Evolutionary conservation across 805 yeast genomes (phyloP), one percentile per base, ranked within the genome.

Genomic region (Middelhovenomyces tepae): DNA sequence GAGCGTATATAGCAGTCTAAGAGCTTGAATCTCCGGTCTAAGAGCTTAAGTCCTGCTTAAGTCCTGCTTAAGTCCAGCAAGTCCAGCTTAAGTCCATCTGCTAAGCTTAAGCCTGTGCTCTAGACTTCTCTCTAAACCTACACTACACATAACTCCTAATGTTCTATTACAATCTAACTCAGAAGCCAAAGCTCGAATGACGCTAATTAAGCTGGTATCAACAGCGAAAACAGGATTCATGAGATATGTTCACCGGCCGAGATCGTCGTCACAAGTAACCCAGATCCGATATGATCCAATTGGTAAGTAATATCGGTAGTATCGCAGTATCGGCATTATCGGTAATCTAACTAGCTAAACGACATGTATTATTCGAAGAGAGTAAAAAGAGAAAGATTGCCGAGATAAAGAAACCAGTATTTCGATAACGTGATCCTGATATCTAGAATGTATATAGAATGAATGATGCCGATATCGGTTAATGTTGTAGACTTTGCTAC

Each of bases 311-410:
- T 13, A 16, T 14, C 6, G 13, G 27, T 26, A 7, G 8, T 5
- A 15, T 7, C 17, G 29, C 6, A 7, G 7, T 26, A 26, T 26
- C 9, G 8, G 15, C 15, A 11, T 24, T 24, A 14, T 11, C 14
- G 6, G 8, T 24, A 9, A n/a, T 16, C n/a, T n/a, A n/a, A n/a
- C 5, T 31, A 40, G 95, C 84, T 7, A 76, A 81, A 59, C 76
- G 95, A 57, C 95, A 86, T 63, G 95, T 91, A 33, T 65, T 89
- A 40, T 89, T 91, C 64, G 75, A 76, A 19, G 98, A 89, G 56
- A 73, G 80, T 34, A 83, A 82, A 57, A 85, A 84, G 67, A 75
- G 98, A 58, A 85, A 81, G 57, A 71, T 78, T 17, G 56, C 61
- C 23, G 56, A 36, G 32, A 28, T 22, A 27, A 34, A 26, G n/a